Conservation (phyloP, 163 green algal species). For the Chloroidium sp. region DNA sequence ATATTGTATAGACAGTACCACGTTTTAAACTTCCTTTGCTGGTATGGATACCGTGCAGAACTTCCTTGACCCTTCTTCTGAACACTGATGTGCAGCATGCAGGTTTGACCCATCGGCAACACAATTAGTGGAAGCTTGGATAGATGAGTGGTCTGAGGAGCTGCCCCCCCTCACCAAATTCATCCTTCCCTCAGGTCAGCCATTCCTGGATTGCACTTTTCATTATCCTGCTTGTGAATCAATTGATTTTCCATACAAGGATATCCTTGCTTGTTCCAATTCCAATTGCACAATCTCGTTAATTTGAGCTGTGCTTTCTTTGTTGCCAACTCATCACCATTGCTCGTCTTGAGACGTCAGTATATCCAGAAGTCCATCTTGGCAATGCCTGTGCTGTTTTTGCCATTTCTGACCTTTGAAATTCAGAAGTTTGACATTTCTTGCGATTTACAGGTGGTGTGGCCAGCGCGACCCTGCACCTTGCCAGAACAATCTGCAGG, state of each 20-base stretch:
- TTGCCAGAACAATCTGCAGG: slow-evolving; percentile 68
- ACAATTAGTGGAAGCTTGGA: slow-evolving; percentile 76
- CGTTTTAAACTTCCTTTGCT: too few relatives aligned
- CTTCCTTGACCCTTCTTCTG: too few relatives aligned
- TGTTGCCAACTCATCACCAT: too few relatives aligned
- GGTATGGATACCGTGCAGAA: too few relatives aligned
- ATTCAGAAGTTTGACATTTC: background rate
- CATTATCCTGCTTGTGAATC: too few relatives aligned
- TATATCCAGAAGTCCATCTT: background rate
- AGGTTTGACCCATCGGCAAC: background rate
- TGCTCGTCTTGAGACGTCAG: too few relatives aligned
- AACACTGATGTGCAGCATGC: background rate
- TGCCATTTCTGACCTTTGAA: background rate
- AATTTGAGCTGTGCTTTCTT: too few relatives aligned
- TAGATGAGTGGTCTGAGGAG: slow-evolving; percentile 70
- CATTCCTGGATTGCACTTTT: background rate
- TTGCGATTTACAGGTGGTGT: slow-evolving; percentile 41
- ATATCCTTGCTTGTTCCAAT: too few relatives aligned
- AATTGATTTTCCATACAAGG: too few relatives aligned
- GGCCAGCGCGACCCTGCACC: slow-evolving; percentile 62
- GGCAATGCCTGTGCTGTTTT: background rate
- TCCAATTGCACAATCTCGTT: too few relatives aligned
- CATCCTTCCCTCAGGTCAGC: slow-evolving; percentile 79
- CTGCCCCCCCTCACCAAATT: slow-evolving; percentile 82
- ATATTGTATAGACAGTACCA: too few relatives aligned